A percentile compares a stretch with the other conserved stretches of the same genome.
Evolutionary conservation across 257 asterid species (phyloP).

Genomic region (Salvia hispanica): DNA sequence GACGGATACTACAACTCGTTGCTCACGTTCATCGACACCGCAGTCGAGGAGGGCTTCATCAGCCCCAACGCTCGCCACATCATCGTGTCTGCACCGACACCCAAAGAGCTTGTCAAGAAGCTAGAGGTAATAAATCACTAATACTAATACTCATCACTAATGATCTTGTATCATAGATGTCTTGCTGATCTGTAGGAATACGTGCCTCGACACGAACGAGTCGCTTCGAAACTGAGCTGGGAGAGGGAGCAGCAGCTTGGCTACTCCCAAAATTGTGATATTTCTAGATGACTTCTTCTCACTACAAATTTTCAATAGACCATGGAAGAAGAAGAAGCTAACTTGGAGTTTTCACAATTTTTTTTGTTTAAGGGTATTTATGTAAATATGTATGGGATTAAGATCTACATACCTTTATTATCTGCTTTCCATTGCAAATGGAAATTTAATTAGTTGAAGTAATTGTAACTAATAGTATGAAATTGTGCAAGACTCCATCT

Average conservation of each 20-base stretch:
- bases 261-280: constrained; percentile 39
- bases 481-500: constrained; percentile 38
- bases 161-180: constrained; percentile 4
- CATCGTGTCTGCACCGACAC: constrained; percentile 85
- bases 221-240: constrained; percentile 62
- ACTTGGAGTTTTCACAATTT: constrained; percentile 38
- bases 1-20: constrained; percentile 86
- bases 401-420: not conserved
- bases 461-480: constrained; percentile 41
- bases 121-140: constrained; percentile 52
- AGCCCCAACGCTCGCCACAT: constrained; percentile 85
- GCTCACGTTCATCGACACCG: constrained; percentile 81
- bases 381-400: constrained; percentile 55
- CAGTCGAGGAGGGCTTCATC: constrained; percentile 92
- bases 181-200: constrained; percentile 42
- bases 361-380: constrained; percentile 24
- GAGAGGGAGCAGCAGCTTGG: constrained; percentile 60
- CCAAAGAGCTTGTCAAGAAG: constrained; percentile 78
- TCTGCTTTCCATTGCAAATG: constrained; percentile 32
- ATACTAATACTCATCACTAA: not conserved
- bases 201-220: constrained; percentile 59
- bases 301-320: constrained; percentile 31
- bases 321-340: constrained; percentile 48
- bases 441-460: constrained; percentile 33
- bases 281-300: constrained; percentile 48